These are phyloP conservation scores for Lanmaoa pseudosensibilis DNA, from an alignment of 768 basidiomycete genomes.

Conservation along the genomic window DNA sequence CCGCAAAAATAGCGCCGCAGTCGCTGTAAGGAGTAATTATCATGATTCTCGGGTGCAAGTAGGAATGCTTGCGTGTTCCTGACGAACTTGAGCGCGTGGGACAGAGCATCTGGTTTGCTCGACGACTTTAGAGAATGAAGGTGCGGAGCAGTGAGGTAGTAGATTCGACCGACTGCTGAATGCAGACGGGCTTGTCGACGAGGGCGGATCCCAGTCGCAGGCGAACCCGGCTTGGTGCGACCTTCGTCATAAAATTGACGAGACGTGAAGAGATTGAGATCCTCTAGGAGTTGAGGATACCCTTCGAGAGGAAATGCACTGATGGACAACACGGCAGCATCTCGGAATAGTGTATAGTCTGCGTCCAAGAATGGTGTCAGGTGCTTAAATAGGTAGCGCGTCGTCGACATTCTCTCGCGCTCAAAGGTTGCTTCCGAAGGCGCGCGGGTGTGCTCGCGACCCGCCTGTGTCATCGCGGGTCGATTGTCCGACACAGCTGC, in stretches of 20 bases:
- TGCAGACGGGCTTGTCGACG: constrained; percentile 77
- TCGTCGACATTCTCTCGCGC: constrained; percentile 78
- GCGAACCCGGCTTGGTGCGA: constrained; percentile 47
- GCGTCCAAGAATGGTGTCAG: constrained; percentile 86
- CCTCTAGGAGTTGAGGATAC: constrained; percentile 81
- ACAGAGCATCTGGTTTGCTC: constrained; percentile 69
- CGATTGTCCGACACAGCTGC: constrained; percentile 65
- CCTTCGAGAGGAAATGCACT: constrained; percentile 78
- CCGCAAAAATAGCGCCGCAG: constrained; percentile 91
- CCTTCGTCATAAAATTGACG: constrained; percentile 79
- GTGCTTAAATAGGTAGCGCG: constrained; percentile 80
- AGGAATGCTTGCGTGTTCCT: constrained; percentile 79
- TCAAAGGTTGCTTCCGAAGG: constrained; percentile 76
- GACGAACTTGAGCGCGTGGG: constrained; percentile 83
- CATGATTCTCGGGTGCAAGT: constrained; percentile 66
- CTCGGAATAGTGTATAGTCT: constrained; percentile 79
- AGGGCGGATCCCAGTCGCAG: constrained; percentile 51
- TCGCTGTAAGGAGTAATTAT: constrained; percentile 74
- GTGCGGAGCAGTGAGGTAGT: constrained; percentile 78
- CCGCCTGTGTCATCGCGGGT: constrained; percentile 50
- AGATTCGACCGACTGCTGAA: constrained; percentile 87
- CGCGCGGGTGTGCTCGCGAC: constrained; percentile 66
- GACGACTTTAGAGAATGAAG: constrained; percentile 69
- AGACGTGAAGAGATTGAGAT: constrained; percentile 75
- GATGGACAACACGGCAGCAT: constrained; percentile 84